Base-by-base conservation (phyloP, 2,329 filamentous ascomycete species). In the Penicillium brasilianum region DNA sequence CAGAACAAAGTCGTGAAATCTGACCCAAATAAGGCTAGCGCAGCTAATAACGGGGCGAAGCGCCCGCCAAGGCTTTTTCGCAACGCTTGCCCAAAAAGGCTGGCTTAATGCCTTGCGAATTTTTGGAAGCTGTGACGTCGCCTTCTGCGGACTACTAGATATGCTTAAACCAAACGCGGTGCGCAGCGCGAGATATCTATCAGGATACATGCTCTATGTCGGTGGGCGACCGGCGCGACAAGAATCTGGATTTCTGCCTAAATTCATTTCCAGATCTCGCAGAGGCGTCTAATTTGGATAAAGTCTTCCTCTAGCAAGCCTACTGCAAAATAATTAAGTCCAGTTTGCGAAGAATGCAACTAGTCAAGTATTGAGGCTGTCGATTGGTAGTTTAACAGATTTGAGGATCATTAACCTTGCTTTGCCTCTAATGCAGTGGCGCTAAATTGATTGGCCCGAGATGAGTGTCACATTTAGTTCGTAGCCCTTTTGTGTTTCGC, bases 1-100 rank as follows among this genome's bases (percentile, higher is more conserved):
- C n/a, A n/a, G 11, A 7, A 39, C 20, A n/a, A 18, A 48, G 6
- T 60, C 58, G 58, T 55, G 58, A 57, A 60, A 57, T 60, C 54
- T 60, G 58, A 60, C 58, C 54, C 41, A 60, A 25, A 30, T 2
- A 30, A 30, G 44, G 16, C 44, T 48, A 48, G 44, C 44, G 44
- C 8, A 16, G 4, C 18, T 20, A 4, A 22, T 4, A 11, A 28
- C 8, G 25, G 25, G 44, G 44, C 44, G 44, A 30, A 28, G 44
- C 44, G 14, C 44, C 44, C 44, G n/a, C 44, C 44, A 30, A 48
- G 28, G 44, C 44, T 48, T 48, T 14, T 48, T 53, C 50, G 50
- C 50, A 53, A 10, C 16, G 50, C 50, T 25, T 53, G 20, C 50
- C 50, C 20, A 16, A 39, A 28, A 39, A 6, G 50, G 50, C 18